phyloP scores from a whole-genome alignment of 164 flowering plant genomes.

The Piper longum region DNA sequence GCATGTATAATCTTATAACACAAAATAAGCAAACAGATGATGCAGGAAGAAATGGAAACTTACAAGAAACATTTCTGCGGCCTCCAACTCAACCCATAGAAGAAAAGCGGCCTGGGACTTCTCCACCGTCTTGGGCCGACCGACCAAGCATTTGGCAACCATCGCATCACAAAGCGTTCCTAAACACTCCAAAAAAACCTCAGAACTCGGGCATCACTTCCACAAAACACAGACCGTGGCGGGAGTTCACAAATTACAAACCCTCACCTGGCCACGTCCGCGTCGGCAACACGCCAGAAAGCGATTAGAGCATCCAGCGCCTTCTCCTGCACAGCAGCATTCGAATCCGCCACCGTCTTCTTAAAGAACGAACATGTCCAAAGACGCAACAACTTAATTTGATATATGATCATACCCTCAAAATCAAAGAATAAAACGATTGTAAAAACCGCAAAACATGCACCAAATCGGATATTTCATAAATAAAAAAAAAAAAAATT shows the following conservation, averaged over 20 bases:
- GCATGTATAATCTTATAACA: too few species aligned
- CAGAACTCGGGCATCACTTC: neutral
- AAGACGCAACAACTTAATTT: conserved; percentile 2
- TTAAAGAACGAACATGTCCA: conserved; percentile 47
- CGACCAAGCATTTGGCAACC: conserved; percentile 81
- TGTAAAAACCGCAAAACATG: too few species aligned
- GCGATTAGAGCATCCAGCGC: conserved; percentile 91
- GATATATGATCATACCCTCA: too few species aligned
- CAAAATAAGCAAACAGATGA: neutral
- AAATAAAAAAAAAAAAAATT: neutral
- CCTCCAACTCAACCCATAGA: conserved; percentile 96
- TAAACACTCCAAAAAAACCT: conserved; percentile 35
- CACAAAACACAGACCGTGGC: neutral
- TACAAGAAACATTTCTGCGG: conserved; percentile 84
- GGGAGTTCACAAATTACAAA: neutral
- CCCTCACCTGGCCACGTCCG: conserved; percentile 74
- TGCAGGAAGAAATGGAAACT: neutral
- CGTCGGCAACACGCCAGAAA: conserved; percentile 71
- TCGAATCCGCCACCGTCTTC: conserved; percentile 88
- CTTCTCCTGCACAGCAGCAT: conserved; percentile 97
- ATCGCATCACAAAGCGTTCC: conserved; percentile 89
- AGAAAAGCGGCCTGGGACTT: conserved; percentile 74
- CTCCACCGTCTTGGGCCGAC: conserved; percentile 96
- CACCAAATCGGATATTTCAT: neutral
- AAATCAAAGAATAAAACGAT: too few species aligned